A percentile compares a stretch with the other conserved stretches of the same genome.
Conservation (phyloP, 768 basidiomycete genomes). For the Lentinula sp. region DNA sequence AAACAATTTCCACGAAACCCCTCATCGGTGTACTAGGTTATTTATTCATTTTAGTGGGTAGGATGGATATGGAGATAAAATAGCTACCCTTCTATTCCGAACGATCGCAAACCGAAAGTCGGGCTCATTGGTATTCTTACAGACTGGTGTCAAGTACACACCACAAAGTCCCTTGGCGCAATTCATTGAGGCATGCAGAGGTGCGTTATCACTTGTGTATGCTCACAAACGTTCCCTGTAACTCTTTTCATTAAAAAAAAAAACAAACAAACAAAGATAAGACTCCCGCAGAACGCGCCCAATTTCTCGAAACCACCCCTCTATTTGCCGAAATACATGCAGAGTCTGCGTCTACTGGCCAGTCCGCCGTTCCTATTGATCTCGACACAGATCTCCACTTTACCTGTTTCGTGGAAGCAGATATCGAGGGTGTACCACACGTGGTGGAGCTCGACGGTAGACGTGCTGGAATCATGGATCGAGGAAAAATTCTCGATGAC, state of each 20-base stretch:
- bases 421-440: background rate
- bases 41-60: background rate
- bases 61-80: background rate
- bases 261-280: constrained; percentile 35
- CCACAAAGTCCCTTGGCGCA: constrained; percentile 56
- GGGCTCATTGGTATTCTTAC: background rate
- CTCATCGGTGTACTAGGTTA: no score
- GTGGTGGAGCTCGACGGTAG: constrained; percentile 84
- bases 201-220: constrained; percentile 23
- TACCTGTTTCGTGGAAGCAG: constrained; percentile 74
- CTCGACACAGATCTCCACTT: constrained; percentile 80
- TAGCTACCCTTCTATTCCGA: background rate
- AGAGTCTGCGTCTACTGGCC: constrained; percentile 61
- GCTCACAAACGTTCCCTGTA: background rate
- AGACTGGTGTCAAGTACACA: constrained; percentile 53
- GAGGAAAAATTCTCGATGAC: constrained; percentile 49
- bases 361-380: constrained; percentile 57
- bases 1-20: no score
- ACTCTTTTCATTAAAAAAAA: background rate
- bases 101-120: background rate
- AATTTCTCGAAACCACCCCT: constrained; percentile 66
- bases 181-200: constrained; percentile 61
- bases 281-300: constrained; percentile 67
- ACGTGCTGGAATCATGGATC: constrained; percentile 73
- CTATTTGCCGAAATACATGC: constrained; percentile 78